A percentile compares a stretch with the other conserved stretches of the same genome.
Evolutionary conservation across 1,284 basidiomycete genomes (phyloP).

Genomic region (Takashimella tepidaria): DNA sequence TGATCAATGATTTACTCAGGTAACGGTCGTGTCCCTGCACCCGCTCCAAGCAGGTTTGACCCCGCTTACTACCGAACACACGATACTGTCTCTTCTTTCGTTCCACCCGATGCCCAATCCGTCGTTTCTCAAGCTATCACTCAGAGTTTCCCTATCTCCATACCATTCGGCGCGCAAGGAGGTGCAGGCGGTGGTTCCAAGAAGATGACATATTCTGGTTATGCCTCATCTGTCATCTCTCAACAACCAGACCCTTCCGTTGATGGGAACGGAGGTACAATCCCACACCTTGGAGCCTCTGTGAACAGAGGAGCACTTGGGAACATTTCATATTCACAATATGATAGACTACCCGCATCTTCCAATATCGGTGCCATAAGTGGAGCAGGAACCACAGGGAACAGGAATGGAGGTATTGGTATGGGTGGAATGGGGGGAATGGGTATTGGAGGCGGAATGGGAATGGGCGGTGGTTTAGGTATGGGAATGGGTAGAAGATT

Average conservation of each 20-base stretch:
- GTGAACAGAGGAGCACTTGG: no score
- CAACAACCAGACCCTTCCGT: conserved; percentile 73
- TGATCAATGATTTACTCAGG: no score
- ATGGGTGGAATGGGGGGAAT: conserved; percentile 2
- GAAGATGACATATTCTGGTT: conserved; percentile 60
- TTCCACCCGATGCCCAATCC: conserved; percentile 90
- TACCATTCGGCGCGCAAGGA: conserved; percentile 53
- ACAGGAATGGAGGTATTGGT: background rate
- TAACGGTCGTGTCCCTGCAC: conserved; percentile 53
- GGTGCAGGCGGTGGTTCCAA: conserved; percentile 54
- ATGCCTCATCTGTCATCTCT: conserved; percentile 84
- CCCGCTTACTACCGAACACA: conserved; percentile 91
- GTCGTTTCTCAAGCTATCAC: conserved; percentile 83
- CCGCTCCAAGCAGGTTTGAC: conserved; percentile 82
- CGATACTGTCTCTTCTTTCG: conserved; percentile 79
- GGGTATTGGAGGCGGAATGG: conserved; percentile 4
- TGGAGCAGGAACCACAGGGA: background rate
- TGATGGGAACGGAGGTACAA: conserved; percentile 39
- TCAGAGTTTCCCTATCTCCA: conserved; percentile 72
- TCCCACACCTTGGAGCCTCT: background rate
- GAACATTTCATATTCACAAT: conserved; percentile 75
- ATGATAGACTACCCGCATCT: conserved; percentile 56
- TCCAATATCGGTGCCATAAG: background rate
- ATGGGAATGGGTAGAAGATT: conserved; percentile 50
- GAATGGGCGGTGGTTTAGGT: background rate